Evolutionary conservation across 345 rosid genomes (phyloP), one percentile per base, ranked within the genome.

Genomic region (Clausena lansium): DNA sequence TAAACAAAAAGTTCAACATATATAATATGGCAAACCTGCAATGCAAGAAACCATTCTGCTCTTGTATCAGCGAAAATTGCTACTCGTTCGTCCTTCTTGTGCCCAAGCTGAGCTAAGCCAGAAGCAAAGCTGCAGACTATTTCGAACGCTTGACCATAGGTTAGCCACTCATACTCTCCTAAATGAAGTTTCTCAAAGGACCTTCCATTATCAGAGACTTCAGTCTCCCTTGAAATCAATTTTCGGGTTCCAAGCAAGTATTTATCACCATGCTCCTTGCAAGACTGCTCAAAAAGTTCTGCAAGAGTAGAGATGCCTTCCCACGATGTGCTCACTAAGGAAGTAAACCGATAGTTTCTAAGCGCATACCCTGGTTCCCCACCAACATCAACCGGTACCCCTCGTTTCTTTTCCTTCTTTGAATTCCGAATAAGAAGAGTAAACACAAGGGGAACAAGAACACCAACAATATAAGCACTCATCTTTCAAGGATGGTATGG

Each of bases 61-160:
- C 98, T 77, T 33, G 98, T 97, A 80, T 94, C 99, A 28, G 99
- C 97, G 74, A 91, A 94, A 72, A 97, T 97, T 14, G 99, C 99
- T 0, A 91, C 97, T 32, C 96, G 93, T 80, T 97, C 98, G 32
- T 80, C 93, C 20, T 84, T 88, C 64, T 45, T 76, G 38, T 91
- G 98, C 50, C 98, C 98, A 67, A 94, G 88, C 10, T 80, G 86
- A 77, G 89, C 88, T 79, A 94, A 81, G 32, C 99, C 98, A 83
- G 98, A 94, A 80, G 96, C 94, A 74, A 94, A 94, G 79, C 80
- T 79, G 77, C 89, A 89, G 0, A 87, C 98, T 54, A 80, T 81
- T 73, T 91, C 89, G 60, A 94, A 91, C 13, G 89, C 91, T 52
- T 81, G 77, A 25, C 83, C 88, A 77, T 91, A 97, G 7, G 91